phyloP scores from a whole-genome alignment of 495 filamentous ascomycete genomes.

The Staphylotrichum tortipilum region DNA sequence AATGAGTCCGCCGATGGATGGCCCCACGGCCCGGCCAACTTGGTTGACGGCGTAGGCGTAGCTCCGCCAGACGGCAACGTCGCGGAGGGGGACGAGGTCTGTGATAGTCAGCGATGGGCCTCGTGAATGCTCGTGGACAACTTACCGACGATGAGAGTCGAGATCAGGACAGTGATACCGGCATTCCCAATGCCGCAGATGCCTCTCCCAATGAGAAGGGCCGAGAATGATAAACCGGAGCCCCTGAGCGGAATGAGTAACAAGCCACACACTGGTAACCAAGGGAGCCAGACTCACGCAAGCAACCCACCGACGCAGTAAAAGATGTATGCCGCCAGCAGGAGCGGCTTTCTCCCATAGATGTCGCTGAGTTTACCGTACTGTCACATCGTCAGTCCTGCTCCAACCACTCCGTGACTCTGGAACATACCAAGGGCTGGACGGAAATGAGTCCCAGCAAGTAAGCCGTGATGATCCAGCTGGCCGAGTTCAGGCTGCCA shows the following conservation, averaged over 20 bases:
- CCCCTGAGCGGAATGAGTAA: not conserved
- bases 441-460: slow-evolving; percentile 9
- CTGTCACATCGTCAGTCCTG: not conserved
- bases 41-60: slow-evolving; percentile 15
- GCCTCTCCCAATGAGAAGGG: slow-evolving; percentile 5
- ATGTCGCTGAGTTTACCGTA: slow-evolving; percentile 15
- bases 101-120: no score
- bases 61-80: slow-evolving; percentile 15
- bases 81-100: slow-evolving; percentile 13
- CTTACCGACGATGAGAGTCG: slow-evolving; percentile 14
- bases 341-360: slow-evolving; percentile 14
- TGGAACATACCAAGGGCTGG: slow-evolving; percentile 7
- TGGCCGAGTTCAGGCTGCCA: slow-evolving; percentile 8
- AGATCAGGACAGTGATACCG: slow-evolving; percentile 14
- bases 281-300: not conserved
- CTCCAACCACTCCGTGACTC: not conserved
- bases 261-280: not conserved
- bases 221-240: slow-evolving; percentile 8
- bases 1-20: slow-evolving; percentile 11
- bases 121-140: no score
- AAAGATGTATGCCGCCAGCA: slow-evolving; percentile 3
- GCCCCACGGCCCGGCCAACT: slow-evolving; percentile 9
- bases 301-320: slow-evolving; percentile 5
- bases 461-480: slow-evolving; percentile 15
- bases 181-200: slow-evolving; percentile 12